A percentile compares a stretch with the other conserved stretches of the same genome.
Conservation (phyloP, 768 basidiomycete genomes). For the Hypholoma sublateritium region DNA sequence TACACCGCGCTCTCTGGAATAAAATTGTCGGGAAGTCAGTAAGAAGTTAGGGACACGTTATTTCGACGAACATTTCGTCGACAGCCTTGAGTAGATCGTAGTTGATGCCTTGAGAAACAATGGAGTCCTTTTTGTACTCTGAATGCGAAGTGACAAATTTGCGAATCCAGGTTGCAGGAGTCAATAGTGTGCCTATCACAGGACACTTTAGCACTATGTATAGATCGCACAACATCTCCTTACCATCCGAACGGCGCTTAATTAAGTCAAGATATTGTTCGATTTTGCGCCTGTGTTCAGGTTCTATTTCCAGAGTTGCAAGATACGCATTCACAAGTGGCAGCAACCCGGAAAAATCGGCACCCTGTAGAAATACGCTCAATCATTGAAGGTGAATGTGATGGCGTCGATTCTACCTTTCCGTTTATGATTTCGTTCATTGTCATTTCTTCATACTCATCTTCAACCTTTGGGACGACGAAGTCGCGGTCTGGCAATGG, state of each 20-base stretch:
- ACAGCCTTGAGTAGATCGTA: conserved; percentile 89
- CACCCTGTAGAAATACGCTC: conserved; percentile 38
- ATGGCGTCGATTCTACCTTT: conserved; percentile 51
- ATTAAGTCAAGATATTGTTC: conserved; percentile 80
- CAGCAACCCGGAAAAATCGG: conserved; percentile 75
- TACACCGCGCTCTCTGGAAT: conserved; percentile 66
- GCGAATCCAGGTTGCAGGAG: conserved; percentile 92
- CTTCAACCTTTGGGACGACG: conserved; percentile 49
- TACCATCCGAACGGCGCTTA: conserved; percentile 77
- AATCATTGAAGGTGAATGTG: background rate
- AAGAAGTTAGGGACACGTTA: background rate
- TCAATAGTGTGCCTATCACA: conserved; percentile 67
- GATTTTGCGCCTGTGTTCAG: conserved; percentile 58
- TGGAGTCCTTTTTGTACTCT: conserved; percentile 90
- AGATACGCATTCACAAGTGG: conserved; percentile 83
- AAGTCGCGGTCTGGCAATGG: conserved; percentile 52
- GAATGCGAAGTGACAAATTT: conserved; percentile 90
- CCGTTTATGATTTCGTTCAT: conserved; percentile 93
- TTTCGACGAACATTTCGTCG: conserved; percentile 80
- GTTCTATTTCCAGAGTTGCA: conserved; percentile 78
- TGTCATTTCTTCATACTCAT: conserved; percentile 92
- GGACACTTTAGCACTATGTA: background rate
- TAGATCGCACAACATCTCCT: conserved; percentile 18
- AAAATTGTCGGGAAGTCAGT: background rate
- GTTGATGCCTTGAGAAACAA: conserved; percentile 87